Percentiles rank a stretch among this genome's conserved stretches.
Conservation (phyloP, 352 stramenopile species). For the Pythium coloratum region DNA sequence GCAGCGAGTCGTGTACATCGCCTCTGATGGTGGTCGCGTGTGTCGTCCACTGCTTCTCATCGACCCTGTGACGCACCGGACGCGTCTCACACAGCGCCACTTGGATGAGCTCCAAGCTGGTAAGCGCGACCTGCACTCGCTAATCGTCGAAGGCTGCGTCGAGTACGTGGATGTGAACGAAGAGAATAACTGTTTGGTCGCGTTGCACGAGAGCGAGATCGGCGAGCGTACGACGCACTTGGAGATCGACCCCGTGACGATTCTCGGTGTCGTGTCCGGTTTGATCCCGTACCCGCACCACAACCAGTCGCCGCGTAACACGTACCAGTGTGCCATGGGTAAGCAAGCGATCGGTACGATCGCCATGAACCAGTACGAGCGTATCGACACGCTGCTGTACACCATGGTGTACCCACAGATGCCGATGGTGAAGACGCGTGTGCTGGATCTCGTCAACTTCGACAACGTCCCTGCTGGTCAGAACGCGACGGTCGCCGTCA, state of each 20-base stretch:
- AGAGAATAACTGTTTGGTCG: slow-evolving; percentile 99
- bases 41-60: slow-evolving; percentile 97
- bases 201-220: slow-evolving; percentile 93
- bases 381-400: slow-evolving; percentile 99
- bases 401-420: slow-evolving; percentile 99
- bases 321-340: slow-evolving; percentile 99
- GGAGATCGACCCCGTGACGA: slow-evolving; percentile 99
- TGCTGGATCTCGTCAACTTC: slow-evolving; percentile 98
- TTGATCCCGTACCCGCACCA: slow-evolving; percentile 99
- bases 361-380: slow-evolving; percentile 98
- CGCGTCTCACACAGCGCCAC: slow-evolving; percentile 94
- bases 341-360: slow-evolving; percentile 99
- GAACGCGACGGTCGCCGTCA: slow-evolving; percentile 99
- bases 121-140: slow-evolving; percentile 71
- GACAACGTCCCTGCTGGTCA: slow-evolving; percentile 97
- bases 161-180: slow-evolving; percentile 99
- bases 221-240: slow-evolving; percentile 95
- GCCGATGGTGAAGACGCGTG: slow-evolving; percentile 99
- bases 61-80: slow-evolving; percentile 87
- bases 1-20: slow-evolving; percentile 97
- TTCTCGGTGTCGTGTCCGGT: slow-evolving; percentile 98
- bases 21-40: slow-evolving; percentile 97
- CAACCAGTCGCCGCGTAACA: slow-evolving; percentile 99
- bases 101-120: slow-evolving; percentile 89
- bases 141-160: slow-evolving; percentile 95